Evolutionary conservation across 441 rosid genomes (phyloP).

Genomic region (Corymbia calophylla): DNA sequence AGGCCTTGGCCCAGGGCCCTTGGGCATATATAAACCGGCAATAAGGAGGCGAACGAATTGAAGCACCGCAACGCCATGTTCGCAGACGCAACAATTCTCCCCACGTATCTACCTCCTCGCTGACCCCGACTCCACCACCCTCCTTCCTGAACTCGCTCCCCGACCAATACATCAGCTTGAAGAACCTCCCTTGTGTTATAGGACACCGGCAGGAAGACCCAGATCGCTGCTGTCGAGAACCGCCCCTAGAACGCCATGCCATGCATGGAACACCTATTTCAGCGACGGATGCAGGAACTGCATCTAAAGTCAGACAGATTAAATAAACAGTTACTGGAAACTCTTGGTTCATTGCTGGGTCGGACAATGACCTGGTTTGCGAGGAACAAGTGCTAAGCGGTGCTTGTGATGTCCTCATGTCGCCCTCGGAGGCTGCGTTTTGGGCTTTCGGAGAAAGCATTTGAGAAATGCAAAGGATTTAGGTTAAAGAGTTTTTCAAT

Average conservation of each 20-base stretch:
- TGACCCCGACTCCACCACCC: constrained; percentile 1
- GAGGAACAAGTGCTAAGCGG: constrained; percentile 61
- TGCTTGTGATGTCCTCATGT: constrained; percentile 51
- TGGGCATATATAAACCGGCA: constrained; percentile 67
- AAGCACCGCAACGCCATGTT: constrained; percentile 67
- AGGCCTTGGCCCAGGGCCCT: constrained; percentile 7
- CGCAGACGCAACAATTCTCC: constrained; percentile 53
- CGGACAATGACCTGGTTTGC: constrained; percentile 30
- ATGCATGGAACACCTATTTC: constrained; percentile 44
- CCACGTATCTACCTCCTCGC: constrained; percentile 29
- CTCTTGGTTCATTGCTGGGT: neutral
- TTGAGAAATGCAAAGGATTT: neutral
- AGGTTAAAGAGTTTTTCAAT: neutral
- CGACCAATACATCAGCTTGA: constrained; percentile 57
- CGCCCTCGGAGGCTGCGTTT: constrained; percentile 25
- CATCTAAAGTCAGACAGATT: neutral
- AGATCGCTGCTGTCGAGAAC: constrained; percentile 54
- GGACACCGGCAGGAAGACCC: constrained; percentile 52
- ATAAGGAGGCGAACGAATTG: constrained; percentile 67
- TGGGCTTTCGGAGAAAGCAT: neutral
- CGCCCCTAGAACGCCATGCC: constrained; percentile 43
- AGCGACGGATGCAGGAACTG: neutral
- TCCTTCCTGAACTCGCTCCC: constrained; percentile 26
- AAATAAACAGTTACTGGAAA: neutral
- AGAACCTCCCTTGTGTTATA: constrained; percentile 57